Evolutionary conservation across 371 early-diverging fungal genomes (phyloP), one percentile per base, ranked within the genome.

Genomic region (Encephalitozoon intestinalis): DNA sequence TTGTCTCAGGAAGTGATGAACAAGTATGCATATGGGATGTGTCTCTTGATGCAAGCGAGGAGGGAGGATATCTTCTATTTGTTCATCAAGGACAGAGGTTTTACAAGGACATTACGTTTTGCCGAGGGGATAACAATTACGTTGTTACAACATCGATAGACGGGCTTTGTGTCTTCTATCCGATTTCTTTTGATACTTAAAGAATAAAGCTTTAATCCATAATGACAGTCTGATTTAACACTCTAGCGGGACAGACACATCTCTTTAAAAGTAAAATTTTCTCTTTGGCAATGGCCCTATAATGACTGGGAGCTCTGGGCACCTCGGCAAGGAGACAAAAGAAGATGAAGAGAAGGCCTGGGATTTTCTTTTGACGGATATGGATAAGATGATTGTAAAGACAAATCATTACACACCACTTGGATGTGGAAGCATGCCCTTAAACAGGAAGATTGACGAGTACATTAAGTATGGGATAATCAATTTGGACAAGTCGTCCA

Each of bases 341-440:
- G 3, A 4, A 58, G 34, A 3, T 9, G 28, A 3, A 0, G 1
- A 26, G 31, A 7, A 15, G 28, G 34, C n/a, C 31, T 34, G 63
- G 28, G 34, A 67, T n/a, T 23, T 46, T 11, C 78, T 85, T 7
- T 69, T 85, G 25, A 65, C 81, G 90, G 93, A 96, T 88, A 92
- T 91, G 83, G 99, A 98, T 87, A 92, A 94, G 87, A 89, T 98
- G 81, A 89, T 94, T 79, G 92, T 94, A 77, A 90, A 95, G 83
- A 93, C 95, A 51, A 91, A 90, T 66, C 94, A 95, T 86, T 96
- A 95, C 87, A 96, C 95, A 43, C 96, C 97, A 69, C 91, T 94
- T 79, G 92, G 94, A 26, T 88, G 87, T 69, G 97, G 99, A 70
- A 91, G 89, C 81, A 90, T 93, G 73, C 99, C 99, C 37, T 87